These are phyloP conservation scores for Ceratocystis harringtonii DNA, from an alignment of 2,329 filamentous ascomycete species.

Conservation along the genomic window DNA sequence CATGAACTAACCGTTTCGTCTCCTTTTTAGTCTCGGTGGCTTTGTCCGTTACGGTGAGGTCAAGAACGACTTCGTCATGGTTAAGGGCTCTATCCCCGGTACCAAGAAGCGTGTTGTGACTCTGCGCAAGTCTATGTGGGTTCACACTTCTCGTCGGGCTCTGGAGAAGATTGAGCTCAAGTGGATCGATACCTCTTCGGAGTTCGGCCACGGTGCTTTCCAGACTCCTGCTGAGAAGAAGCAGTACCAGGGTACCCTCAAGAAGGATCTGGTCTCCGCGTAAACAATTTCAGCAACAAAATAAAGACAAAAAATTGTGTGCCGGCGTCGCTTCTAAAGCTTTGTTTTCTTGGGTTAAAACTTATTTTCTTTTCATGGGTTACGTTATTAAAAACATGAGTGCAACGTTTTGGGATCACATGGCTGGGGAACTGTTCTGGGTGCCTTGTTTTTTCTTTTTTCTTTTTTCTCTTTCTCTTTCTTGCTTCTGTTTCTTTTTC, in stretches of 20 bases:
- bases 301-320: conserved; percentile 17
- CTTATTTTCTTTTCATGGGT: conserved; percentile 8
- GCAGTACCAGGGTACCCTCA: conserved; percentile 94
- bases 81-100: conserved; percentile 96
- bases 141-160: conserved; percentile 85
- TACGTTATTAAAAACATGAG: conserved; percentile 9
- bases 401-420: conserved; percentile 2
- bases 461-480: conserved; percentile 8
- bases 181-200: conserved; percentile 99
- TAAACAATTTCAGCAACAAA: conserved; percentile 23
- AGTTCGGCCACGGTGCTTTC: conserved; percentile 99
- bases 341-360: conserved; percentile 2
- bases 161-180: conserved; percentile 99
- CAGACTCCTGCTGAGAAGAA: conserved; percentile 98
- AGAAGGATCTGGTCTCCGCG: conserved; percentile 67
- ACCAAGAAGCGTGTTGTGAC: conserved; percentile 99
- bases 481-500: not conserved
- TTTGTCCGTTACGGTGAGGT: conserved; percentile 99
- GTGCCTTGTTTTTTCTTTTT: conserved; percentile 10
- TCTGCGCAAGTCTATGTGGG: conserved; percentile 97
- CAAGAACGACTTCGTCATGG: conserved; percentile 96
- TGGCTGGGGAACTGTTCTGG: conserved; percentile 3
- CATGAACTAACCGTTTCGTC: conserved; percentile 24
- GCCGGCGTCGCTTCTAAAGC: conserved; percentile 10
- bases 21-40: conserved; percentile 63